Percentiles rank a stretch among this genome's conserved stretches.
These are phyloP conservation scores for Zygotorulaspora chibaensis DNA, from an alignment of 805 yeast genomes.

Conservation along the genomic window DNA sequence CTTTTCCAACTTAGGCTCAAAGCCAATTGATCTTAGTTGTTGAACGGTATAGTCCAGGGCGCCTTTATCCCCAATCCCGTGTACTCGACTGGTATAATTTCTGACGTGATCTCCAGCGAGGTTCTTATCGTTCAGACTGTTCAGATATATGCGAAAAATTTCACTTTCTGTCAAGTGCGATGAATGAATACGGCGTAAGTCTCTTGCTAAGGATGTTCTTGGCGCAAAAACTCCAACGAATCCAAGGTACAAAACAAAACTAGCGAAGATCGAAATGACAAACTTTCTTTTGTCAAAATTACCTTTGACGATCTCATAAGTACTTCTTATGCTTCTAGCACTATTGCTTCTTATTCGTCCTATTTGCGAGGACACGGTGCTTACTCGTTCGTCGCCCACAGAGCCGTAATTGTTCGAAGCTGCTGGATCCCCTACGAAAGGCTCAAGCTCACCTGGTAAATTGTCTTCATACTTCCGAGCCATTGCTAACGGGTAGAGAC, in stretches of 20 bases:
- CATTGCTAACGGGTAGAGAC: not conserved
- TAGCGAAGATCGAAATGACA: constrained; percentile 18
- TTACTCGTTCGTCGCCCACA: not conserved
- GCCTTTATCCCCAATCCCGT: constrained; percentile 43
- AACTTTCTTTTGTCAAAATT: constrained; percentile 33
- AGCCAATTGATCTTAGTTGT: constrained; percentile 49
- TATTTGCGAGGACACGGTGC: constrained; percentile 3
- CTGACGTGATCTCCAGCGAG: constrained; percentile 32
- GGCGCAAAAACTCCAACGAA: constrained; percentile 75
- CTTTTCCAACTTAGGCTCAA: constrained; percentile 46
- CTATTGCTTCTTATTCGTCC: constrained; percentile 31
- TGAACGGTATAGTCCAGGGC: constrained; percentile 48
- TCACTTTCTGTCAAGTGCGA: constrained; percentile 63
- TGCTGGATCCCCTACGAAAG: constrained; percentile 5
- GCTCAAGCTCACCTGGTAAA: constrained; percentile 1
- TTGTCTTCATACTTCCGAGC: constrained; percentile 1
- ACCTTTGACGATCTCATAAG: constrained; percentile 26
- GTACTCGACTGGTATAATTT: constrained; percentile 13
- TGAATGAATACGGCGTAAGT: constrained; percentile 70
- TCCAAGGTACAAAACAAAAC: constrained; percentile 35
- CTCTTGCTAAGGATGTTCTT: constrained; percentile 76
- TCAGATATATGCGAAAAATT: constrained; percentile 57
- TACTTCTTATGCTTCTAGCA: constrained; percentile 28
- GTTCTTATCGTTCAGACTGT: constrained; percentile 36
- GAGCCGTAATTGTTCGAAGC: not conserved